Base-by-base conservation (phyloP, 805 yeast genomes). In the Sporopachydermia lactativora region DNA sequence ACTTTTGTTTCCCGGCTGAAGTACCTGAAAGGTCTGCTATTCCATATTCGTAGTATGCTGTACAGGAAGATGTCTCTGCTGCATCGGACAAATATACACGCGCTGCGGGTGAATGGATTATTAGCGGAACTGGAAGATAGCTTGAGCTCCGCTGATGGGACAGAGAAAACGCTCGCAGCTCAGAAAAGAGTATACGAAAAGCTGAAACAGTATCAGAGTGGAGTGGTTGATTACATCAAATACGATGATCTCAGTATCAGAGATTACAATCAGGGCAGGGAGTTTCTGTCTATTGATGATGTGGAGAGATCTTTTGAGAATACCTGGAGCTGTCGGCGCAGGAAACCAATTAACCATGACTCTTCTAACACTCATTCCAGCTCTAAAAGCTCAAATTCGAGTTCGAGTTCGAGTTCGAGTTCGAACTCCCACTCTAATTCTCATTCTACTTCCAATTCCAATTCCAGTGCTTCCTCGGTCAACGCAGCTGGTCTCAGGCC, bases 81-180 rank as follows among this genome's bases (percentile, higher is more conserved):
- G 31, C 31, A 24, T n/a, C 8, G 31, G n/a, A 24, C n/a, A 8
- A 8, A 8, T 8, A 8, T 24, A 24, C n/a, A 8, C 8, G n/a
- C 8, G 31, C 31, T 24, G 8, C 31, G n/a, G 13, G n/a, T 24
- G 31, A 24, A n/a, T 24, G n/a, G 31, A 8, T 24, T 24, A 8
- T 8, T 24, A 24, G 31, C 31, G 8, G 31, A 24, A 8, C n/a
- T 24, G n/a, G 31, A 24, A 24, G 31, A n/a, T 8, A n/a, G n/a
- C n/a, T 24, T 24, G n/a, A n/a, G 31, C 8, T n/a, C n/a, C n/a
- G 8, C 53, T 24, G 60, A 55, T 37, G 53, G 52, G 15, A 39
- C 51, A 24, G 57, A 35, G 38, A 42, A 38, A 40, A 34, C 40
- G 4, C 43, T 49, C 3, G 6, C 40, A 24, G 31, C 31, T n/a